Base-by-base conservation (phyloP, 495 filamentous ascomycete genomes). In the Xylaria cubensis region DNA sequence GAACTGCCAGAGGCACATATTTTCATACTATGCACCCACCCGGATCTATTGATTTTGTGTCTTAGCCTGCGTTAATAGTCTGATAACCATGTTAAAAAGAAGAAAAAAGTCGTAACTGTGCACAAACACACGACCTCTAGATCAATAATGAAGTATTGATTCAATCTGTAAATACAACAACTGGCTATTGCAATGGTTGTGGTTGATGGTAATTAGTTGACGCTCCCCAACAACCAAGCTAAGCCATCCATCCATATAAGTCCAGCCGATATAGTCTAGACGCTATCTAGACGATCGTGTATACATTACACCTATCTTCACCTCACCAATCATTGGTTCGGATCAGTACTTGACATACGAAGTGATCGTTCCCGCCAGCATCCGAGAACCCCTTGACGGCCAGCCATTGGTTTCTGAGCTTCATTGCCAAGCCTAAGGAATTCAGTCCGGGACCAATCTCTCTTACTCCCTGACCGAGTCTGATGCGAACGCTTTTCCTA, bases 271-370 rank as follows among this genome's bases (percentile, higher is more conserved):
- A 41, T 42, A 51, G 34, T 41, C 58, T 41, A 62, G 34, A 62
- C 58, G 34, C 34, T 6, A 29, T 29, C 26, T 29, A 7, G 36
- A 24, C 61, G 21, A 17, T 17, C 39, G 19, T 17, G 17, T 34
- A 29, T 42, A 59, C 48, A 64, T 64, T 55, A 46, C 17, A 69
- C 48, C 19, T 67, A 73, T 58, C 9, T 70, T 51, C 56, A 68
- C 46, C 58, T 32, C 65, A 19, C 46, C 68, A 42, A 46, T 42
- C 59, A 64, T 64, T 71, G 61, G 69, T 46, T 64, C 21, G 46
- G 21, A 21, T 17, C 46, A 64, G 59, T 59, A 56, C 26, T 64
- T 32, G 19, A 39, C 26, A 70, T 71, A 48, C 59, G 53, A 56
- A 62, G 69, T 71, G 69, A 70, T 51, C 53, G 12, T 34, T 36